Evolutionary conservation across 2,329 filamentous ascomycete genomes (phyloP).

Genomic region (Venturia oleaginea): DNA sequence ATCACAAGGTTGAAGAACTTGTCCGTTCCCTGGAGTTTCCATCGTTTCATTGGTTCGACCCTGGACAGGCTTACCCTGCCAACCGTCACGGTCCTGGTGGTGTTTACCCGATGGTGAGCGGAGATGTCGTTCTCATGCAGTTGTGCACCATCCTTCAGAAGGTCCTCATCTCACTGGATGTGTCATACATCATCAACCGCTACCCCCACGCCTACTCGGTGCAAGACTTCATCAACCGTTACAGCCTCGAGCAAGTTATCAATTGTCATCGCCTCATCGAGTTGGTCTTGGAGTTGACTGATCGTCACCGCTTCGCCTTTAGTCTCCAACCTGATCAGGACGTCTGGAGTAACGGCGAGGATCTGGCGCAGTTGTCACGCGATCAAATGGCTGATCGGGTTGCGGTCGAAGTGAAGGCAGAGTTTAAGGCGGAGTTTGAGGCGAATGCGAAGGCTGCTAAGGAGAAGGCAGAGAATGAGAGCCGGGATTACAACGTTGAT

Average conservation of each 20-base stretch:
- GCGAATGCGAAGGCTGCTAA: not conserved
- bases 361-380: not conserved
- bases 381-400: not conserved
- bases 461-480: not conserved
- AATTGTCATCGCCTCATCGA: not conserved
- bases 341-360: not conserved
- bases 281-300: not conserved
- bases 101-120: not conserved
- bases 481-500: not conserved
- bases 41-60: not conserved
- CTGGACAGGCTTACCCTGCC: not conserved
- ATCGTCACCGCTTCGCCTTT: not conserved
- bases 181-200: not conserved
- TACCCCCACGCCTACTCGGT: not conserved
- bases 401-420: not conserved
- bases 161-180: not conserved
- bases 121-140: not conserved
- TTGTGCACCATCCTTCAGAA: not conserved
- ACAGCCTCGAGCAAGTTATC: not conserved
- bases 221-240: not conserved
- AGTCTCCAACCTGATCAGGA: not conserved
- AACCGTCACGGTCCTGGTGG: not conserved
- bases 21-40: not conserved
- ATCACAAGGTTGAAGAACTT: not conserved
- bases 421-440: not conserved